phyloP scores from a whole-genome alignment of 345 rosid genomes.

The Camelina sativa region DNA sequence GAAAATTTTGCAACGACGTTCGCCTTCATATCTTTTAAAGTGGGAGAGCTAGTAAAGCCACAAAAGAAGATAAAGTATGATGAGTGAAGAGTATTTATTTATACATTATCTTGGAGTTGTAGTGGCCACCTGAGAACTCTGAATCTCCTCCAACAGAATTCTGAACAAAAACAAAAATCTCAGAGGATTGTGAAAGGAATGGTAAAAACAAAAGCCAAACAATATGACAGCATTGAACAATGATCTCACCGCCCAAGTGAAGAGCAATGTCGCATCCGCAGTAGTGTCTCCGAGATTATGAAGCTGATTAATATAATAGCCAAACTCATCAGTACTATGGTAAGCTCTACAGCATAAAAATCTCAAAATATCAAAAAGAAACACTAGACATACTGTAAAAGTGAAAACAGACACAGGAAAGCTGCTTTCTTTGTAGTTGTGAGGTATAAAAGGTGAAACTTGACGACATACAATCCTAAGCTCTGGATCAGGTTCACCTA shows the following conservation, averaged over 20 bases:
- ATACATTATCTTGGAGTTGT: slow-evolving; percentile 75
- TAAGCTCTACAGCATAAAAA: slow-evolving; percentile 4
- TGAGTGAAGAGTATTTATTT: slow-evolving; percentile 15
- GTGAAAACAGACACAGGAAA: slow-evolving; percentile 86
- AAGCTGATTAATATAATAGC: slow-evolving; percentile 53
- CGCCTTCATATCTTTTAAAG: neutral
- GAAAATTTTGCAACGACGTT: neutral
- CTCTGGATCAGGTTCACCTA: slow-evolving; percentile 95
- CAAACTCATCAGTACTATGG: slow-evolving; percentile 38
- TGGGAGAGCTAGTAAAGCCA: neutral
- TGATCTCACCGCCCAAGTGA: slow-evolving; percentile 90
- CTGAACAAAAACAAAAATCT: slow-evolving; percentile 44
- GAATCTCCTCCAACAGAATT: slow-evolving; percentile 94
- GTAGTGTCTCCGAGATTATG: slow-evolving; percentile 66
- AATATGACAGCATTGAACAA: slow-evolving; percentile 9
- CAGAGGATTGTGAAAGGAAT: neutral
- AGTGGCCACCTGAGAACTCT: slow-evolving; percentile 81
- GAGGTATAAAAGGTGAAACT: slow-evolving; percentile 90
- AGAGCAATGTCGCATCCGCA: slow-evolving; percentile 81
- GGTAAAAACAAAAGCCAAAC: slow-evolving; percentile 1
- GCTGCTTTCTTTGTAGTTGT: slow-evolving; percentile 93
- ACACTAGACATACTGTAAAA: slow-evolving; percentile 59
- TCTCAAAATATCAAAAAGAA: neutral
- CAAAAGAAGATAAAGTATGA: neutral
- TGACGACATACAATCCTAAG: slow-evolving; percentile 88